Base-by-base conservation (phyloP, 805 yeast genomes). In the Myxozyma monticola region DNA sequence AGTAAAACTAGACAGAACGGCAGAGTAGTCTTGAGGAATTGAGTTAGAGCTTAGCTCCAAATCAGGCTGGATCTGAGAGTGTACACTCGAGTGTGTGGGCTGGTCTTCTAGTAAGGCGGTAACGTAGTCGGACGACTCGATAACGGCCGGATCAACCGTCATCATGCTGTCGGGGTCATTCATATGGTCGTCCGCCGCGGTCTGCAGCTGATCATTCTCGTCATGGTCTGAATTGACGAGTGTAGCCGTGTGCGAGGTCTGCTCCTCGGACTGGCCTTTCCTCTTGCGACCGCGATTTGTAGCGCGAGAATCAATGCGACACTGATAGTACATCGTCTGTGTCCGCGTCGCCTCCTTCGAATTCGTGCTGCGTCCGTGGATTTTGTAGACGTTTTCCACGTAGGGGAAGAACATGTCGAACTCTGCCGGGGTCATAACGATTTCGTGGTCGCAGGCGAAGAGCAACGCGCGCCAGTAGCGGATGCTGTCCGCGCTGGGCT, bases 361-460 rank as follows among this genome's bases (percentile, higher is more conserved):
- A 25, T 48, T 51, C 28, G 52, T 38, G 42, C 56, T 51, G 15
- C 52, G 37, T 7, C 56, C 56, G 42, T 51, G 49, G 22, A 51
- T 51, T 26, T 51, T 51, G 37, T 51, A 51, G 9, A 51, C 56
- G 24, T 51, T 51, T n/a, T 46, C 51, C 31, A 51, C 30, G 29
- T 21, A 51, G 14, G 52, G 52, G 24, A 51, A 51, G 30, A 30
- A 51, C 12, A 20, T 24, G 10, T 42, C 41, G 21, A 25, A 51
- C 43, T 51, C 52, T 14, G 36, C 37, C n/a, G 56, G 45, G 14
- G 52, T 41, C 49, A 51, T 33, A 10, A 34, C 10, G 36, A 51
- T 34, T 18, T 51, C 56, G 6, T 40, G 29, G 29, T 56, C 36
- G 30, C 45, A 22, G 17, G 37, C 9, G 21, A 51, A 51, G 25